These are phyloP conservation scores for Fusarium sp. DNA, from an alignment of 2,329 filamentous ascomycete species.

Conservation along the genomic window DNA sequence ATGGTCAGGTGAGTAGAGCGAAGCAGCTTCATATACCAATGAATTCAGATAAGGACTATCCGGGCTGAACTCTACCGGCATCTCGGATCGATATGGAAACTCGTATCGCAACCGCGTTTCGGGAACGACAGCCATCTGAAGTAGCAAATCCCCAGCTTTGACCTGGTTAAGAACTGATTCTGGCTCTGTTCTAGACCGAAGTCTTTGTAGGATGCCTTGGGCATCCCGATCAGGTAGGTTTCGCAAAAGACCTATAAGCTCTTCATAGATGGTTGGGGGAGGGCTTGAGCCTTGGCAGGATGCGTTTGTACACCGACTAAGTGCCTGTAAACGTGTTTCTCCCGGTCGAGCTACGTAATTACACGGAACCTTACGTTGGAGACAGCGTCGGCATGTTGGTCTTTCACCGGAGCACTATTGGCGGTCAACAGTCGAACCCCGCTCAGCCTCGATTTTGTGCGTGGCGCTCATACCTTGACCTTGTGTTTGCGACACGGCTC, in stretches of 20 bases:
- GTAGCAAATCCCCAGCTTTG: slow-evolving; percentile 53
- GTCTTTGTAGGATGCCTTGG: slow-evolving; percentile 51
- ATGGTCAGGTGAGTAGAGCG: slow-evolving; percentile 7
- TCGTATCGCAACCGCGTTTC: slow-evolving; percentile 57
- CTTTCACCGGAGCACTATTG: slow-evolving; percentile 47
- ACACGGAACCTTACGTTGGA: slow-evolving; percentile 26
- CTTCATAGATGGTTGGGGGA: slow-evolving; percentile 16
- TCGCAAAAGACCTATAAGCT: slow-evolving; percentile 37
- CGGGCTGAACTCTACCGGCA: slow-evolving; percentile 31
- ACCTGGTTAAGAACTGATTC: slow-evolving; percentile 52
- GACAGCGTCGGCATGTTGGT: slow-evolving; percentile 45
- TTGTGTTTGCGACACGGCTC: slow-evolving; percentile 40
- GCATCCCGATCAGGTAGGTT: slow-evolving; percentile 50
- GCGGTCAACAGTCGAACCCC: not conserved
- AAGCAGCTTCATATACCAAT: slow-evolving; percentile 46
- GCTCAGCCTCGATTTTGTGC: not conserved
- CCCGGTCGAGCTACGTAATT: slow-evolving; percentile 36
- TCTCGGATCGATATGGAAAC: slow-evolving; percentile 53
- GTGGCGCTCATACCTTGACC: slow-evolving; percentile 29
- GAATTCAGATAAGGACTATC: slow-evolving; percentile 49
- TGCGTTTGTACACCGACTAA: not conserved
- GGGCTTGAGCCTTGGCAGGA: not conserved
- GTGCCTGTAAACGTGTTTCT: slow-evolving; percentile 40
- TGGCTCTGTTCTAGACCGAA: slow-evolving; percentile 53
- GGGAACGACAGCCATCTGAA: slow-evolving; percentile 56